These are phyloP conservation scores for Solanum etuberosum DNA, from an alignment of 257 asterid species.

Conservation along the genomic window DNA sequence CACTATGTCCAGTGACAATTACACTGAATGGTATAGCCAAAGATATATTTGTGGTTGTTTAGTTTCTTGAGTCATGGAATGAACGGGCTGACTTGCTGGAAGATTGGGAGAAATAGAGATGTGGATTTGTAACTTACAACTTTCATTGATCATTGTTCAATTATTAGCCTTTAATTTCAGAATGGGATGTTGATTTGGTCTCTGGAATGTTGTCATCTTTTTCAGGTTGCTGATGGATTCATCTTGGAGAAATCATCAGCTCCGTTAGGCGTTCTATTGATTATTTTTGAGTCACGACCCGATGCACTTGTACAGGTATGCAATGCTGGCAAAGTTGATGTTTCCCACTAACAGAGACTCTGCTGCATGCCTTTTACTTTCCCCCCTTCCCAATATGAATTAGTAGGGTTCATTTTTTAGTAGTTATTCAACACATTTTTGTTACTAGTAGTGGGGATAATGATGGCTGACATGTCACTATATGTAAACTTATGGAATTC, in stretches of 20 bases:
- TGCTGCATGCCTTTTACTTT: neutral
- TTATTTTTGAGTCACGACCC: slow-evolving; percentile 83
- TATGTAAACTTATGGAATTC: neutral
- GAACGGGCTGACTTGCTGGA: neutral
- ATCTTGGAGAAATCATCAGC: slow-evolving; percentile 61
- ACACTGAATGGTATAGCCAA: neutral
- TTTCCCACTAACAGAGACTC: neutral
- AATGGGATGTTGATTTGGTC: neutral
- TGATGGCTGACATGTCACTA: neutral
- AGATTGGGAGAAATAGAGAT: neutral
- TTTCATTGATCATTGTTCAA: neutral
- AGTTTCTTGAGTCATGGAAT: neutral
- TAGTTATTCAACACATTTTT: neutral
- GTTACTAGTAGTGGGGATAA: neutral
- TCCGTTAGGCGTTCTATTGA: slow-evolving; percentile 62
- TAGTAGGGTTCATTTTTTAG: neutral
- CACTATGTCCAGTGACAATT: neutral
- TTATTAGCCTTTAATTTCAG: neutral
- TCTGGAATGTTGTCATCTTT: neutral
- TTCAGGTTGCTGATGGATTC: slow-evolving; percentile 70
- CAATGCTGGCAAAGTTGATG: neutral
- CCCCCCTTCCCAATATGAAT: neutral
- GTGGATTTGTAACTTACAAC: neutral
- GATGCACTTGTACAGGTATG: slow-evolving; percentile 79
- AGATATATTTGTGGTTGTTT: neutral